phyloP scores from a whole-genome alignment of 441 rosid species.

The Metrosideros polymorpha region DNA sequence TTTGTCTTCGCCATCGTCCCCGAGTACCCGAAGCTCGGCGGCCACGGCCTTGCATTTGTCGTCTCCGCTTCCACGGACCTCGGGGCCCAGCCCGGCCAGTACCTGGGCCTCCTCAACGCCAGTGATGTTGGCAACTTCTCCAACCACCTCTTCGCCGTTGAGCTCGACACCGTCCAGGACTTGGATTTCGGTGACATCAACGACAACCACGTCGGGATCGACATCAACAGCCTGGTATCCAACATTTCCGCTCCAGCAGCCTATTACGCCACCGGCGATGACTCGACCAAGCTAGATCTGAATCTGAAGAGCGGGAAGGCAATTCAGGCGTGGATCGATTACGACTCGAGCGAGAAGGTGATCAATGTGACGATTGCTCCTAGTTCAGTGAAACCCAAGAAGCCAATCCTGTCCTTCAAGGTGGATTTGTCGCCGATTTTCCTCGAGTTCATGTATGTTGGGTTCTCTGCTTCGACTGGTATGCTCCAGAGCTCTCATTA shows the following conservation, averaged over 20 bases:
- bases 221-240: conserved; percentile 55
- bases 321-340: conserved; percentile 67
- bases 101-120: conserved; percentile 63
- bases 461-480: conserved; percentile 88
- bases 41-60: conserved; percentile 79
- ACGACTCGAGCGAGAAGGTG: conserved; percentile 26
- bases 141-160: conserved; percentile 58
- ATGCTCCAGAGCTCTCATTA: conserved; percentile 60
- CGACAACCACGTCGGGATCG: conserved; percentile 79
- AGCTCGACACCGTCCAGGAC: conserved; percentile 64
- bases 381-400: conserved; percentile 31
- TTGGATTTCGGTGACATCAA: conserved; percentile 58
- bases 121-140: conserved; percentile 39
- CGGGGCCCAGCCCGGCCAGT: conserved; percentile 55
- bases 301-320: conserved; percentile 49
- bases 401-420: conserved; percentile 33
- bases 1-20: conserved; percentile 10
- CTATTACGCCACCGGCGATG: conserved; percentile 15
- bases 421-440: conserved; percentile 48
- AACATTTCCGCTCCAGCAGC: conserved; percentile 27
- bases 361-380: conserved; percentile 62
- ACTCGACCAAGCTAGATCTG: conserved; percentile 24
- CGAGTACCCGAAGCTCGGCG: conserved; percentile 50
- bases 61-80: conserved; percentile 32
- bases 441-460: conserved; percentile 49